phyloP scores from a whole-genome alignment of 495 filamentous ascomycete genomes.

The Neurospora sp. region DNA sequence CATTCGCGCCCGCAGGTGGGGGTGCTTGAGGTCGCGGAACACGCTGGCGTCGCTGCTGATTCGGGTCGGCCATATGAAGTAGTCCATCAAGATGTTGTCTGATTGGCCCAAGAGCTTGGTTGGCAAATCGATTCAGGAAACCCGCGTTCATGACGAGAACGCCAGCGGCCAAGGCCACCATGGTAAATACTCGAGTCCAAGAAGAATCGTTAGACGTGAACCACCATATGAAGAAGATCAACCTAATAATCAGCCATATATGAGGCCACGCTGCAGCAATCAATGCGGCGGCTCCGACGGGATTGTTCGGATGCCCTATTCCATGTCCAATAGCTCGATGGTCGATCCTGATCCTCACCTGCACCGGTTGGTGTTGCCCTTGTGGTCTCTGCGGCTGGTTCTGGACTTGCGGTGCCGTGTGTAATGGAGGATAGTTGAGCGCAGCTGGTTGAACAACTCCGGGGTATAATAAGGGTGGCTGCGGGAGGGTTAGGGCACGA shows the following conservation, averaged over 20 bases:
- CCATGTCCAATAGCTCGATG: background rate
- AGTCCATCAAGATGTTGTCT: slow-evolving; percentile 63
- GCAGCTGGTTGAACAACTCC: background rate
- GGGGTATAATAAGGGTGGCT: background rate
- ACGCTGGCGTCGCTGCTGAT: slow-evolving; percentile 8
- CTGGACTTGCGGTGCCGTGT: background rate
- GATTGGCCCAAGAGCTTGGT: slow-evolving; percentile 49
- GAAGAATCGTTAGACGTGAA: slow-evolving; percentile 60
- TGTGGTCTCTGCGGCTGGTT: background rate
- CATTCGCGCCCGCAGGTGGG: background rate
- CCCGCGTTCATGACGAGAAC: slow-evolving; percentile 59
- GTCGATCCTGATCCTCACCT: background rate
- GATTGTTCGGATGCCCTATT: slow-evolving; percentile 26
- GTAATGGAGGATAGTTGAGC: background rate
- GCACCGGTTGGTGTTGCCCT: background rate
- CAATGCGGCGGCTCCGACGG: slow-evolving; percentile 31
- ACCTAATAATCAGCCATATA: slow-evolving; percentile 68
- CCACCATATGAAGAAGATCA: slow-evolving; percentile 70
- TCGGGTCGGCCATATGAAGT: slow-evolving; percentile 42
- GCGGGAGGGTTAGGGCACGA: background rate
- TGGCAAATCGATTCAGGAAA: slow-evolving; percentile 45
- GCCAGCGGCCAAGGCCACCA: slow-evolving; percentile 46
- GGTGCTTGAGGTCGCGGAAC: background rate
- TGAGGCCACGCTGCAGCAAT: slow-evolving; percentile 44
- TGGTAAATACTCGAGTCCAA: slow-evolving; percentile 57